phyloP scores from a whole-genome alignment of 2,329 filamentous ascomycete genomes.

The Paecilomyces fulvus region DNA sequence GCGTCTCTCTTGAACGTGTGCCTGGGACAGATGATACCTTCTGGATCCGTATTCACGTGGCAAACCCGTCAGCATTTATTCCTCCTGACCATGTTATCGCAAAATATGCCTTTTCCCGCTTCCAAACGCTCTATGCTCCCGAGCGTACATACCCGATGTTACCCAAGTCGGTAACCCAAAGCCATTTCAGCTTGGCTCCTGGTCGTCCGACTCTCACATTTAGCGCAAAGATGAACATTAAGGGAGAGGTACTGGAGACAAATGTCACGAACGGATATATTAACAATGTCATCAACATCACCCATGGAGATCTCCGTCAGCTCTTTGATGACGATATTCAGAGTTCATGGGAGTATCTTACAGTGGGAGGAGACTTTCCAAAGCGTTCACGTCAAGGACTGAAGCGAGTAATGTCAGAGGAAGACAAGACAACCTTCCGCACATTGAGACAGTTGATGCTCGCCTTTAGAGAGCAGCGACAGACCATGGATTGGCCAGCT shows the following conservation, averaged over 20 bases:
- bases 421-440: slow-evolving; percentile 27
- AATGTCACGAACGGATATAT: slow-evolving; percentile 47
- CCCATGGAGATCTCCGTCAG: slow-evolving; percentile 34
- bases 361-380: slow-evolving; percentile 22
- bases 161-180: slow-evolving; percentile 40
- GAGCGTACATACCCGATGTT: slow-evolving; percentile 51
- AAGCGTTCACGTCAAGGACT: slow-evolving; percentile 11
- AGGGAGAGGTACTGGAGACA: slow-evolving; percentile 47
- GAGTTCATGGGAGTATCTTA: slow-evolving; percentile 12
- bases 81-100: slow-evolving; percentile 42
- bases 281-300: slow-evolving; percentile 47
- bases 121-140: slow-evolving; percentile 45
- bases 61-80: slow-evolving; percentile 57
- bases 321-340: slow-evolving; percentile 25
- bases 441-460: slow-evolving; percentile 31
- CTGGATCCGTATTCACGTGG: slow-evolving; percentile 56
- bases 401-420: slow-evolving; percentile 21
- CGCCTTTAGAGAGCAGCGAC: slow-evolving; percentile 26
- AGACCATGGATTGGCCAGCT: slow-evolving; percentile 24
- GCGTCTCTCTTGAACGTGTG: slow-evolving; percentile 49
- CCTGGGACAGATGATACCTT: slow-evolving; percentile 35
- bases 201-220: slow-evolving; percentile 53
- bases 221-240: slow-evolving; percentile 46
- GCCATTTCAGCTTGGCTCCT: slow-evolving; percentile 45
- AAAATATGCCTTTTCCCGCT: slow-evolving; percentile 47